phyloP scores from a whole-genome alignment of 805 yeast species.

The Ogataea zsoltii region DNA sequence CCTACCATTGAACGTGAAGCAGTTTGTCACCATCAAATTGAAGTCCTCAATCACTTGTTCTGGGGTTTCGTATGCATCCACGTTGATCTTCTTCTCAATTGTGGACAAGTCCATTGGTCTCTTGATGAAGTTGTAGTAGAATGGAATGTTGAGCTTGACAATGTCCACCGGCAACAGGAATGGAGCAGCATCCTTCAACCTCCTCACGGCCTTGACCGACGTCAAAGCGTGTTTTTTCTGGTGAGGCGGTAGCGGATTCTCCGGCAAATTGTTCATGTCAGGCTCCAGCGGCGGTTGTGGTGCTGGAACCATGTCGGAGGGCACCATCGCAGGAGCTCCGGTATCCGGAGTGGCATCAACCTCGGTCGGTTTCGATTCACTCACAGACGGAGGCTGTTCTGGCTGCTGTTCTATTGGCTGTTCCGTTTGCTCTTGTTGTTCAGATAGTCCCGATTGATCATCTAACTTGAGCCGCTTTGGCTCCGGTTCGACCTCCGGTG shows the following conservation, averaged over 20 bases:
- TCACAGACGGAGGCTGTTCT: not conserved
- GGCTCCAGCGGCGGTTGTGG: conserved; percentile 77
- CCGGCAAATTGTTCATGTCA: conserved; percentile 67
- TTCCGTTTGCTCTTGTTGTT: conserved; percentile 1
- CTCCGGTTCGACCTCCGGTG: conserved; percentile 10
- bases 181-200: conserved; percentile 91
- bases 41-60: conserved; percentile 74
- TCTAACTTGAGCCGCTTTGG: conserved; percentile 14
- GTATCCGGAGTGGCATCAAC: conserved; percentile 14
- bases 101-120: conserved; percentile 94
- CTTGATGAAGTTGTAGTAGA: conserved; percentile 78
- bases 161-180: conserved; percentile 89
- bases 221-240: conserved; percentile 79
- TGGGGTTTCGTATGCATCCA: conserved; percentile 70
- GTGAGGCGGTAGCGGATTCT: conserved; percentile 72
- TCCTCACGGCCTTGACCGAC: conserved; percentile 79
- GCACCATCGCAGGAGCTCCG: conserved; percentile 26
- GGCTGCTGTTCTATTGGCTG: not conserved
- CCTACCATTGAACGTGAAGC: conserved; percentile 82
- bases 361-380: not conserved
- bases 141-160: conserved; percentile 84
- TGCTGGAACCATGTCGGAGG: conserved; percentile 54
- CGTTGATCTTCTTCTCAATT: conserved; percentile 75
- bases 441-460: no score
- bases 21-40: conserved; percentile 80